A percentile compares a stretch with the other conserved stretches of the same genome.
Evolutionary conservation across 345 rosid genomes (phyloP).

Genomic region (Rhodamnia rubescens): DNA sequence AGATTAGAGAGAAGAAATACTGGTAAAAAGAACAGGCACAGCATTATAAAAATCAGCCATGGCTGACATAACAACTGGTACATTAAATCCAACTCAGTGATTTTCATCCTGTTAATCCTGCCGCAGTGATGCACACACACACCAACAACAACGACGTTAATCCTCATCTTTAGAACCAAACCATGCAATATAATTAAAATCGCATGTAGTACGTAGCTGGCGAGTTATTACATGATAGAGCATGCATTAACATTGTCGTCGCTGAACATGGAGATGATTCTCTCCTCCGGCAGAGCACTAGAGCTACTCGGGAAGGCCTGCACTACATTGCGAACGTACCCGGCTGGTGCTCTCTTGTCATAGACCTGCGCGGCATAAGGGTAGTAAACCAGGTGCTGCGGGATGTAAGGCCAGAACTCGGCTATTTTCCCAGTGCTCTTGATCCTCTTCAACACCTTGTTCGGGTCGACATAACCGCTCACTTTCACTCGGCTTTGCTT

Average conservation of each 20-base stretch:
- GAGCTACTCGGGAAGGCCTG: slow-evolving; percentile 43
- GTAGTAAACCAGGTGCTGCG: slow-evolving; percentile 46
- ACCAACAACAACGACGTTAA: background rate
- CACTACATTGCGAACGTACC: slow-evolving; percentile 41
- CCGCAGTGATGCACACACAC: background rate
- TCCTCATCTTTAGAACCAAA: background rate
- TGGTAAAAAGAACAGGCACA: background rate
- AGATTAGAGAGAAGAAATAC: background rate
- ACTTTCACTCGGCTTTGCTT: slow-evolving; percentile 48
- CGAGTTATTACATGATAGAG: slow-evolving; percentile 39
- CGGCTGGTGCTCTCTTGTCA: slow-evolving; percentile 56
- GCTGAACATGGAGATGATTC: slow-evolving; percentile 43
- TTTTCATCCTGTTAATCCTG: background rate
- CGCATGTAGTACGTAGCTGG: background rate
- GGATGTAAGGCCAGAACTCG: slow-evolving; percentile 71
- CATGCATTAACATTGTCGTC: slow-evolving; percentile 77
- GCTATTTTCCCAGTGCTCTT: slow-evolving; percentile 60
- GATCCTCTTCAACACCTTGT: slow-evolving; percentile 56
- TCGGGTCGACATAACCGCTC: slow-evolving; percentile 47
- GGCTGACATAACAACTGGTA: background rate
- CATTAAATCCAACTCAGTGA: background rate
- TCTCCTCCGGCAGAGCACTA: slow-evolving; percentile 27
- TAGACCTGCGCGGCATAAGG: slow-evolving; percentile 48
- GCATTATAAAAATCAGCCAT: background rate
- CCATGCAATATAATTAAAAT: background rate